Percentiles rank a stretch among this genome's conserved stretches.
phyloP scores from a whole-genome alignment of 139 green algal genomes.

The Axilococcus clingmanii region DNA sequence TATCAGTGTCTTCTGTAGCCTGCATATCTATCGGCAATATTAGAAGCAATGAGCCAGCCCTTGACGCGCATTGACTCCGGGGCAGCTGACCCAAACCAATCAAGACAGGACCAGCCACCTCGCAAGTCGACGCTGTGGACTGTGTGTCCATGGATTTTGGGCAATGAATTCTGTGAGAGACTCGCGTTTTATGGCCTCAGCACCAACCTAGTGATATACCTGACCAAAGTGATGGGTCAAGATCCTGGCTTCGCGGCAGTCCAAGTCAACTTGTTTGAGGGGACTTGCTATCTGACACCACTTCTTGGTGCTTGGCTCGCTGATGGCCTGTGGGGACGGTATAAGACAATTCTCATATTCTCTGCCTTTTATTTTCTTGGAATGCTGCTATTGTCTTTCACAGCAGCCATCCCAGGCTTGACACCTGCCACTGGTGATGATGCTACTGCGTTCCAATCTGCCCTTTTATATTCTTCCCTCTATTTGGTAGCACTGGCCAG shows the following conservation, averaged over 20 bases:
- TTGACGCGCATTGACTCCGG: too few species aligned
- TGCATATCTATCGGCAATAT: too few species aligned
- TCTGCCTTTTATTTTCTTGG: conserved; percentile 83
- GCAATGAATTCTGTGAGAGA: conserved; percentile 88
- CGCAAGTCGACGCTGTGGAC: conserved; percentile 56
- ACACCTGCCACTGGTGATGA: conserved; percentile 28
- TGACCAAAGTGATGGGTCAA: conserved; percentile 65
- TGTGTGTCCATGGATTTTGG: conserved; percentile 84
- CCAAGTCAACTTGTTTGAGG: conserved; percentile 82
- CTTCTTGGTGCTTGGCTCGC: conserved; percentile 86
- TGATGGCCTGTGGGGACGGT: conserved; percentile 81
- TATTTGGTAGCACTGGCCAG: conserved; percentile 84
- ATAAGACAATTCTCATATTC: conserved; percentile 93
- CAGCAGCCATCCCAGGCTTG: conserved; percentile 38
- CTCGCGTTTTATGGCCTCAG: conserved; percentile 84
- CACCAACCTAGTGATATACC: conserved; percentile 88
- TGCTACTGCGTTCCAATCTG: conserved; percentile 39
- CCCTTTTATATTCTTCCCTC: conserved; percentile 55
- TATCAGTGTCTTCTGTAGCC: too few species aligned
- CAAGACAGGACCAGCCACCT: not conserved
- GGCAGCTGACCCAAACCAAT: too few species aligned
- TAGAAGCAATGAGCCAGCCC: too few species aligned
- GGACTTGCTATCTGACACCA: conserved; percentile 88
- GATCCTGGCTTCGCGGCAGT: conserved; percentile 63
- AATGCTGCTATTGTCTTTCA: conserved; percentile 52